Evolutionary conservation across 176 grass and related monocot genomes (phyloP).

Genomic region (Lolium rigidum): DNA sequence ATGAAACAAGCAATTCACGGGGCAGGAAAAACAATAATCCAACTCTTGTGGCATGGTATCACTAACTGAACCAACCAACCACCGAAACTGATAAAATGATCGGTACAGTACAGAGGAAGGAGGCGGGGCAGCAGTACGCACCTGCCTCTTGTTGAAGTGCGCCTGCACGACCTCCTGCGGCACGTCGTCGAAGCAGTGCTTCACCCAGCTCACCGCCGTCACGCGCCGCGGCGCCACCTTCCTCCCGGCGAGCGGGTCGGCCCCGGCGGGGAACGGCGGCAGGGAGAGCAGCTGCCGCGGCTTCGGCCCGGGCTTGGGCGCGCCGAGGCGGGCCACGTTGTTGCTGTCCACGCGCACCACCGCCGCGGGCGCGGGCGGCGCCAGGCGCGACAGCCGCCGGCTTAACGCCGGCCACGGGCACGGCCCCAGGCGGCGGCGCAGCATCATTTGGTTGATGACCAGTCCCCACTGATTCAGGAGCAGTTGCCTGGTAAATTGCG

Average conservation of each 20-base stretch:
- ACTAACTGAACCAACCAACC: background rate
- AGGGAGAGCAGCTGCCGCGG: constrained; percentile 81
- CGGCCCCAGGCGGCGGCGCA: constrained; percentile 32
- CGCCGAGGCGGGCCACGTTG: constrained; percentile 68
- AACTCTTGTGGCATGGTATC: background rate
- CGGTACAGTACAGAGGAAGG: background rate
- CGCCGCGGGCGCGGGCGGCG: constrained; percentile 48
- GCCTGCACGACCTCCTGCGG: constrained; percentile 65
- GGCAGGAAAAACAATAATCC: background rate
- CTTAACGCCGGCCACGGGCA: constrained; percentile 31
- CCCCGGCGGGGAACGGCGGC: constrained; percentile 60
- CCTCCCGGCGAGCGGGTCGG: constrained; percentile 64
- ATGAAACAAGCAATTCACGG: background rate
- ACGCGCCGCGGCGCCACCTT: constrained; percentile 50
- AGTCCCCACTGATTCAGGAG: background rate
- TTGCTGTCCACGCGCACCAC: constrained; percentile 60
- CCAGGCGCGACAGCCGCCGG: constrained; percentile 49
- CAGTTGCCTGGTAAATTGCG: background rate
- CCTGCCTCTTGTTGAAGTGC: constrained; percentile 74
- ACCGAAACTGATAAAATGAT: background rate
- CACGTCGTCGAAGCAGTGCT: constrained; percentile 80
- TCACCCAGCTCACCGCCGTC: constrained; percentile 79
- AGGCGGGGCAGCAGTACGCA: constrained; percentile 13
- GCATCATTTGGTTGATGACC: background rate
- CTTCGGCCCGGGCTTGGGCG: constrained; percentile 68